A percentile compares a stretch with the other conserved stretches of the same genome.
phyloP scores from a whole-genome alignment of 441 rosid genomes.

The Caryocar brasiliense region DNA sequence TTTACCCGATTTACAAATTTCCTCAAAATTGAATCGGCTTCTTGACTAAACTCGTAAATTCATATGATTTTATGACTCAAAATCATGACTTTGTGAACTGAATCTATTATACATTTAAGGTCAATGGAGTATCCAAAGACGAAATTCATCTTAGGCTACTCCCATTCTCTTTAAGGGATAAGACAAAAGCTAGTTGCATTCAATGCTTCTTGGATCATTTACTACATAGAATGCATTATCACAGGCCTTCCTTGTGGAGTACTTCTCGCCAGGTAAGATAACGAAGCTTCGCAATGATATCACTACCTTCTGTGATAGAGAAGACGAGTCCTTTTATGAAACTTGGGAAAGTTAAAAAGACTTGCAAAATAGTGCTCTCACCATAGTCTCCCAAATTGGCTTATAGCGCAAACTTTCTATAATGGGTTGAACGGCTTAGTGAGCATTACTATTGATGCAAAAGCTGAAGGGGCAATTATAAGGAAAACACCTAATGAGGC shows the following conservation, averaged over 20 bases:
- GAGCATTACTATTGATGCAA: not conserved
- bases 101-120: not conserved
- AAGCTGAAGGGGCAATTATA: not conserved
- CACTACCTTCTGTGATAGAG: not conserved
- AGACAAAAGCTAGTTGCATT: not conserved
- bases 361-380: not conserved
- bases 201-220: not conserved
- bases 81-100: too few species aligned
- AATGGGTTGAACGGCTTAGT: not conserved
- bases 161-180: not conserved
- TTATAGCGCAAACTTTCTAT: not conserved
- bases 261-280: not conserved
- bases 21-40: too few species aligned
- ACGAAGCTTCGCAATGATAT: not conserved
- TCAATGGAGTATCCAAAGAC: not conserved
- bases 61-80: too few species aligned
- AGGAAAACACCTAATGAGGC: not conserved
- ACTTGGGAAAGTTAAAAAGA: conserved; percentile 8
- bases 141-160: not conserved
- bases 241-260: not conserved
- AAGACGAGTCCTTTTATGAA: not conserved
- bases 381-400: not conserved
- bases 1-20: too few species aligned
- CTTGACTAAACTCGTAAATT: too few species aligned
- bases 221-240: not conserved